Base-by-base conservation (phyloP, 345 rosid genomes). In the Eucalyptus tenuipes region DNA sequence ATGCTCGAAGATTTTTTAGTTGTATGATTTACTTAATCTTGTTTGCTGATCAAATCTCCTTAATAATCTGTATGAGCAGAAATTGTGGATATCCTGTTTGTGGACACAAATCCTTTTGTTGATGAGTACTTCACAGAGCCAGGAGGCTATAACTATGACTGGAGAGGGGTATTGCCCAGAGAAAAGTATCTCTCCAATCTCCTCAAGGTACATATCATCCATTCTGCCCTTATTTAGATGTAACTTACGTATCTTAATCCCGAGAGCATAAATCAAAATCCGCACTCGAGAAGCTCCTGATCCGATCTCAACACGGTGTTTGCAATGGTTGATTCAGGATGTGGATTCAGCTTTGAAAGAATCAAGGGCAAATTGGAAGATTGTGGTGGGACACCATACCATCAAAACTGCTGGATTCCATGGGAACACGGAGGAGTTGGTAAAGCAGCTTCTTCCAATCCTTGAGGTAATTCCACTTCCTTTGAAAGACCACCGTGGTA, bases 71-170 rank as follows among this genome's bases (percentile, higher is more conserved):
- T 37, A 47, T 88, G n/a, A 13, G 40, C 88, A 94, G 94, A 91
- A 80, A 50, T 90, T 13, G 93, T 64, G 8, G 94, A 94, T 42
- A 88, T 94, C 82, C 85, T 93, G 90, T 91, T 93, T 37, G 92
- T 94, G 33, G 95, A 94, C 82, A 91, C 95, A 29, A 94, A 92
- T 37, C 94, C 94, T 14, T 91, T 93, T 17, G 92, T 92, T 7
- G 79, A 90, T 4, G 57, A 91, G 18, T 94, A 93, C 88, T 94
- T 94, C 90, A 84, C 40, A 16, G 68, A 91, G n/a, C 91, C 94
- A 22, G 86, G 27, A 31, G 90, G 90, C 14, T 86, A 88, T 49
- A 37, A 10, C 9, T 94, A 92, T 87, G 93, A 94, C 87, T 94
- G 95, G 95, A 91, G 81, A 31, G 91, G 40, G 53, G 81, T 94